Conservation (phyloP, 2,329 filamentous ascomycete species). For the Albophoma yamanashiensis region DNA sequence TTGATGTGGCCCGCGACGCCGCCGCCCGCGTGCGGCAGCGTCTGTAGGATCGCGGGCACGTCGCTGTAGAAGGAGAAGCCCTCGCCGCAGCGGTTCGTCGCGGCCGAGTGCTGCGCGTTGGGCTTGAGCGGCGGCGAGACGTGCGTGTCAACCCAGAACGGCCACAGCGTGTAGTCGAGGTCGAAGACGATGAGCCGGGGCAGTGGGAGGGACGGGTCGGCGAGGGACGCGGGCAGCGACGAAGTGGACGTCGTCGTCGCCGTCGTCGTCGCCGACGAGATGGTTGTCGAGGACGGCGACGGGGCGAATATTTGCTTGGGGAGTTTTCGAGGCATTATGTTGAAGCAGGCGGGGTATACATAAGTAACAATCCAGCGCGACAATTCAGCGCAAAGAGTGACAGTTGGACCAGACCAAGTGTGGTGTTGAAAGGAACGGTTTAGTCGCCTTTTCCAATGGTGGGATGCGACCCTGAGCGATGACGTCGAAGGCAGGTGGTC, state of each 20-base stretch:
- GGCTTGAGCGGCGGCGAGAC: constrained; percentile 60
- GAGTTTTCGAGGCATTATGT: constrained; percentile 20
- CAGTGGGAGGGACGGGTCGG: constrained; percentile 50
- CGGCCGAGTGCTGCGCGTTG: constrained; percentile 29
- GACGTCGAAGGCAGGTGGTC: neutral
- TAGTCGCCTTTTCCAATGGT: neutral
- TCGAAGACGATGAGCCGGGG: constrained; percentile 86
- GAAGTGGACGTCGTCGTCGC: neutral
- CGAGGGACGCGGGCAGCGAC: constrained; percentile 29
- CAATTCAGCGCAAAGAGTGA: neutral
- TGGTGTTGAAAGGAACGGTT: neutral
- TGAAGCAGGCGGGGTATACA: neutral
- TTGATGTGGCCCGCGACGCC: constrained; percentile 17
- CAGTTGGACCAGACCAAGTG: neutral
- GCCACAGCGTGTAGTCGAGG: constrained; percentile 97
- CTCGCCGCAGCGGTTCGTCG: constrained; percentile 50
- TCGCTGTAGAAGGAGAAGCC: constrained; percentile 60
- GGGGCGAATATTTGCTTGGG: constrained; percentile 12
- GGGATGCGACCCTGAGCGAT: neutral
- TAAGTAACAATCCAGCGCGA: neutral
- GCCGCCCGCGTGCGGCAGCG: constrained; percentile 29
- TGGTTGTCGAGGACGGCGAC: constrained; percentile 3
- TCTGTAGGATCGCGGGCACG: constrained; percentile 55
- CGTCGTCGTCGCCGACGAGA: neutral
- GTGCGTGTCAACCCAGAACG: constrained; percentile 96